Evolutionary conservation across 2,329 filamentous ascomycete species (phyloP), one percentile per base, ranked within the genome.

Genomic region (Colletotrichum tofieldiae): DNA sequence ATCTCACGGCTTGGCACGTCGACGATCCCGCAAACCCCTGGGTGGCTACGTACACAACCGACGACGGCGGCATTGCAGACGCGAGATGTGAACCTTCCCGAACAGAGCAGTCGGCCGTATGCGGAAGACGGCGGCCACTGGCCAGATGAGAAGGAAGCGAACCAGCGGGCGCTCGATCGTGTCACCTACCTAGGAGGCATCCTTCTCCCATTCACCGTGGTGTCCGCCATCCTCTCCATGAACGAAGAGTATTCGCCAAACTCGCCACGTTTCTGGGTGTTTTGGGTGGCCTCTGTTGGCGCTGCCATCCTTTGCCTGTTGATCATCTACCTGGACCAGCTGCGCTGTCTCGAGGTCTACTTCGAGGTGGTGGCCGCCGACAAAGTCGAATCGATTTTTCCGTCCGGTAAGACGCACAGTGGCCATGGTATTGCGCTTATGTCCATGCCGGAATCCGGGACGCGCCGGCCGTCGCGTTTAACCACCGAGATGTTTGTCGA

Each of bases 121-220:
- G 18, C 32, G 2, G 54, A 51, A 8, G 39, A 45, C 23, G 14
- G 43, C 20, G 29, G 39, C 12, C 45, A 37, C 7, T 64, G 54
- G 65, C 43, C 29, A 16, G 65, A 69, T 20, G 54, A 73, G 0
- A 76, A 75, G 7, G 78, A 82, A 41, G 78, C 81, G 66, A 83
- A 83, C 73, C 76, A 84, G 65, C 80, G 82, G 20, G 81, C 83
- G 26, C 80, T 88, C 9, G 82, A 86, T 76, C 84, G 86, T 7
- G 83, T 88, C 18, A 80, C 84, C 1, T 88, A 88, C 76, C 80
- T 88, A 14, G 86, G 86, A 59, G 86, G 85, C 0, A 76, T 88
- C 1, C 78, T 88, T 6, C 81, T 88, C 1, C 86, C 86, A 2
- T 76, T 88, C 23, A 85, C 84, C 5, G 81, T 88, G 18, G 83